Percentiles rank a stretch among this genome's conserved stretches.
Evolutionary conservation across 225 moss, liverwort and hornwort genomes (phyloP).

Genomic region (Ulota crispa): DNA sequence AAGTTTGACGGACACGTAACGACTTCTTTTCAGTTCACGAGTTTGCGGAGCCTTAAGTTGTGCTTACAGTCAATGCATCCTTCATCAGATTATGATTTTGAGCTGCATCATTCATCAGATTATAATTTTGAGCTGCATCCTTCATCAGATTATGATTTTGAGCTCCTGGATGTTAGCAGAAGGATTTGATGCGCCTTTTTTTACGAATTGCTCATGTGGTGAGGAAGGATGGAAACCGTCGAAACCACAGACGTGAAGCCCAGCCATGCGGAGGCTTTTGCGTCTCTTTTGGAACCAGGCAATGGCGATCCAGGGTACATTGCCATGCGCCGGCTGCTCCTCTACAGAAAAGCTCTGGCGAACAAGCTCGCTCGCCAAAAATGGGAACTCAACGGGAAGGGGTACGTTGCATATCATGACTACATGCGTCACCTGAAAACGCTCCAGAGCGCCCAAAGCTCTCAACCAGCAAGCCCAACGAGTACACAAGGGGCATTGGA

Average conservation of each 20-base stretch:
- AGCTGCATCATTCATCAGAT: neutral
- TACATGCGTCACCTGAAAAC: constrained; percentile 76
- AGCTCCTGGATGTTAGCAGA: constrained; percentile 25
- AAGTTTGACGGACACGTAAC: neutral
- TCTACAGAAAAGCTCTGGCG: constrained; percentile 70
- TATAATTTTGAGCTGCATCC: too few relatives aligned
- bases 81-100: neutral
- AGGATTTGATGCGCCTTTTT: constrained; percentile 8
- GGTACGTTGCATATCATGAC: constrained; percentile 90
- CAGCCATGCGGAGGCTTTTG: constrained; percentile 61
- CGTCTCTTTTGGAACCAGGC: constrained; percentile 82
- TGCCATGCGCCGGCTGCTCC: constrained; percentile 76
- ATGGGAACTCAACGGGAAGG: constrained; percentile 85
- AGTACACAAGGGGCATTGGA: constrained; percentile 74
- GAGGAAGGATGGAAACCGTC: constrained; percentile 34
- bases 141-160: neutral
- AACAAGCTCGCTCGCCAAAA: constrained; percentile 75
- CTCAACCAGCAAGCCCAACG: constrained; percentile 77
- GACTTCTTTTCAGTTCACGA: neutral
- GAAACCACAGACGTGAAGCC: constrained; percentile 35
- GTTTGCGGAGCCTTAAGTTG: neutral
- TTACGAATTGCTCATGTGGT: constrained; percentile 16
- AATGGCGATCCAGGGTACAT: constrained; percentile 62
- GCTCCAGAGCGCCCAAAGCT: constrained; percentile 69
- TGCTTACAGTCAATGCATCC: neutral